Percentiles rank a stretch among this genome's conserved stretches.
phyloP scores from a whole-genome alignment of 163 green algal species.

The Prototheca cutis region DNA sequence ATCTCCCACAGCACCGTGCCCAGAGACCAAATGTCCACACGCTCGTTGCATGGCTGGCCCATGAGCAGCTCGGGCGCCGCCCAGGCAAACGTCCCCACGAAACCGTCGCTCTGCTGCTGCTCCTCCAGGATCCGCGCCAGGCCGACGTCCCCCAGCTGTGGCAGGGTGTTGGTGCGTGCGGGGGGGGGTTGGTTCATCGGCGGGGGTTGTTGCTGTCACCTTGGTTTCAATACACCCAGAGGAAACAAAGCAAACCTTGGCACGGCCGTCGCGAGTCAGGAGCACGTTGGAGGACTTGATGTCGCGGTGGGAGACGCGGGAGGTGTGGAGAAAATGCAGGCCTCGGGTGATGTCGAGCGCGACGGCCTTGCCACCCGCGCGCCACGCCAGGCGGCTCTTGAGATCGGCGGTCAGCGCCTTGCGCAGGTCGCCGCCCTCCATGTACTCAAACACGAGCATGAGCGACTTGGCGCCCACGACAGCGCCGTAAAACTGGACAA shows the following conservation, averaged over 20 bases:
- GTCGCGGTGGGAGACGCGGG: slow-evolving; percentile 4
- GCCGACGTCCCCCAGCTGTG: slow-evolving; percentile 30
- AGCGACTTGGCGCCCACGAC: not conserved
- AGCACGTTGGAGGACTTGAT: slow-evolving; percentile 27
- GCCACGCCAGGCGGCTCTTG: not conserved
- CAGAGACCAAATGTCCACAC: slow-evolving; percentile 16
- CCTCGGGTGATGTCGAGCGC: slow-evolving; percentile 2
- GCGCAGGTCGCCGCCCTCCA: slow-evolving; percentile 4
- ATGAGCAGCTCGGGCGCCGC: slow-evolving; percentile 14
- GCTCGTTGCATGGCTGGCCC: not conserved
- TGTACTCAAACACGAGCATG: not conserved
- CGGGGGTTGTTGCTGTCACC: too few species aligned
- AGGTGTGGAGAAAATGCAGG: slow-evolving; percentile 2
- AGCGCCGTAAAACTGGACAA: not conserved
- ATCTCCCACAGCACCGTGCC: slow-evolving; percentile 15
- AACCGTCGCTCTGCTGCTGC: not conserved
- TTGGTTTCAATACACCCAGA: too few species aligned
- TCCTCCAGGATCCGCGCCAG: slow-evolving; percentile 11
- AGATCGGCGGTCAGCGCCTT: not conserved
- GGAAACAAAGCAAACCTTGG: too few species aligned
- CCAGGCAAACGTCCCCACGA: slow-evolving; percentile 15
- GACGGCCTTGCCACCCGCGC: not conserved
- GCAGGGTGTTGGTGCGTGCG: too few species aligned
- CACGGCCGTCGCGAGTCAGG: slow-evolving; percentile 15
- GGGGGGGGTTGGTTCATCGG: too few species aligned